These are phyloP conservation scores for Paracamarosporium sp. DNA, from an alignment of 2,329 filamentous ascomycete species.

Conservation along the genomic window DNA sequence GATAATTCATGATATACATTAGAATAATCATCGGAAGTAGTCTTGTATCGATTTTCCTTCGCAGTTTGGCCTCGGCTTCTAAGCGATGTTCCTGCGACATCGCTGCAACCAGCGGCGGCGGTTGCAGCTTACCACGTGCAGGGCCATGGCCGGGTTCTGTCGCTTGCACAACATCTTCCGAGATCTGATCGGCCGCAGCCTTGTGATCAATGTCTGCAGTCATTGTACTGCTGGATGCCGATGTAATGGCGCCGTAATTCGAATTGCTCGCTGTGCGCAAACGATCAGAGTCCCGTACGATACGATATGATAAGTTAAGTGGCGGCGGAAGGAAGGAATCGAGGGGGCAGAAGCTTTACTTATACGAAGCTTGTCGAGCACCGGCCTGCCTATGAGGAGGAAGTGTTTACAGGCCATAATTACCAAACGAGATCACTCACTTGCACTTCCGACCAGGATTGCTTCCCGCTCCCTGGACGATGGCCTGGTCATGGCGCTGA, in stretches of 20 bases:
- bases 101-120: slow-evolving; percentile 44
- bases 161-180: slow-evolving; percentile 28
- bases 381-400: slow-evolving; percentile 4
- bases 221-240: slow-evolving; percentile 17
- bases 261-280: slow-evolving; percentile 10
- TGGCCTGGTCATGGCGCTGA: slow-evolving; percentile 12
- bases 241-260: slow-evolving; percentile 20
- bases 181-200: slow-evolving; percentile 26
- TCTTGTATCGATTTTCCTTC: slow-evolving; percentile 73
- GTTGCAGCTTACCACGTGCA: slow-evolving; percentile 30
- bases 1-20: slow-evolving; percentile 79
- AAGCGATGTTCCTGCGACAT: slow-evolving; percentile 61
- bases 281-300: neutral
- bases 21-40: slow-evolving; percentile 73
- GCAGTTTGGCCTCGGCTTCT: slow-evolving; percentile 63
- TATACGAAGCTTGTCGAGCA: slow-evolving; percentile 20
- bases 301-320: slow-evolving; percentile 2
- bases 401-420: slow-evolving; percentile 7
- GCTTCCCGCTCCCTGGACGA: slow-evolving; percentile 14
- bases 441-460: slow-evolving; percentile 17
- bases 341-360: slow-evolving; percentile 18
- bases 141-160: slow-evolving; percentile 22
- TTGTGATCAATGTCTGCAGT: slow-evolving; percentile 27
- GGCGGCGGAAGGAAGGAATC: slow-evolving; percentile 3
- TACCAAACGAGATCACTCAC: slow-evolving; percentile 22